These are phyloP conservation scores for Inga leiocalycina DNA, from an alignment of 306 rosid species.

Conservation along the genomic window DNA sequence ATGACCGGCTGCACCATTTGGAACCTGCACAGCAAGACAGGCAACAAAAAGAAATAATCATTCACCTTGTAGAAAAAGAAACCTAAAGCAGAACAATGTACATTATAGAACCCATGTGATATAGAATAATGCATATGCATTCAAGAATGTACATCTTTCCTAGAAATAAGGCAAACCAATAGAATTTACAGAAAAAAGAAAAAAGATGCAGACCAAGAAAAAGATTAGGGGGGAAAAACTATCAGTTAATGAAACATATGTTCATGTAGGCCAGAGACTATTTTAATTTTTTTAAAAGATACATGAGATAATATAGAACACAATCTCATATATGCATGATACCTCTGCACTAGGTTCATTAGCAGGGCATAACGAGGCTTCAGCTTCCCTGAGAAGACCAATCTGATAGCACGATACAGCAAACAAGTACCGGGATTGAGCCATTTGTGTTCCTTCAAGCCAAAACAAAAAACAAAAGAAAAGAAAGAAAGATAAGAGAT, in stretches of 20 bases:
- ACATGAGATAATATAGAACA: not conserved
- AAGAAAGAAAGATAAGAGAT: slow-evolving; percentile 28
- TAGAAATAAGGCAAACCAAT: slow-evolving; percentile 10
- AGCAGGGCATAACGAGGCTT: slow-evolving; percentile 84
- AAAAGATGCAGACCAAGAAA: not conserved
- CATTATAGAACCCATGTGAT: slow-evolving; percentile 17
- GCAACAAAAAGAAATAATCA: slow-evolving; percentile 27
- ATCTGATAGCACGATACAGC: slow-evolving; percentile 96
- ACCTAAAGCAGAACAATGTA: slow-evolving; percentile 6
- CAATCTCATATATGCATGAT: slow-evolving; percentile 20
- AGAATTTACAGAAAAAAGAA: not conserved
- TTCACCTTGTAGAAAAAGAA: slow-evolving; percentile 18
- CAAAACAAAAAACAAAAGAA: slow-evolving; percentile 37
- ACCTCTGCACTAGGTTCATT: slow-evolving; percentile 90
- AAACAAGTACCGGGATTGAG: slow-evolving; percentile 99
- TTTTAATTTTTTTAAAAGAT: not conserved
- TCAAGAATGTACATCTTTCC: slow-evolving; percentile 19
- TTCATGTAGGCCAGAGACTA: not conserved
- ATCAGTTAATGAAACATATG: slow-evolving; percentile 12
- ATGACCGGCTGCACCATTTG: slow-evolving; percentile 99
- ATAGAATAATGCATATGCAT: slow-evolving; percentile 14
- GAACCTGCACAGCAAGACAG: slow-evolving; percentile 64
- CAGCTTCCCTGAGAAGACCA: slow-evolving; percentile 93
- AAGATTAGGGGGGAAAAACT: not conserved
- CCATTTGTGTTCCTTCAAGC: slow-evolving; percentile 83